Evolutionary conservation across 768 basidiomycete species (phyloP).

Genomic region (Punctularia strigosozonata): DNA sequence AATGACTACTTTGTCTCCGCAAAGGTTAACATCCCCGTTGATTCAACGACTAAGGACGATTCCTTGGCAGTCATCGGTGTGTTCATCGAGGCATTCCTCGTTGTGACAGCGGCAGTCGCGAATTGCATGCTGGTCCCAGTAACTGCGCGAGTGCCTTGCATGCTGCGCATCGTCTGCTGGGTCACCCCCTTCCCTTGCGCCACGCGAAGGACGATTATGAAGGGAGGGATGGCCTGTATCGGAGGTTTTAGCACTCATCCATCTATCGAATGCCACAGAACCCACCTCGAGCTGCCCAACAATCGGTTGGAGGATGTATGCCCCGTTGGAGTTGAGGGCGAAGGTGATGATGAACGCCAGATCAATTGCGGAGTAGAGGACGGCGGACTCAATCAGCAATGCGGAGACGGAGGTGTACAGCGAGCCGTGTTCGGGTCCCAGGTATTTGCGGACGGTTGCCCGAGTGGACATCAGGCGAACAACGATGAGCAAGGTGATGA

Average conservation of each 20-base stretch:
- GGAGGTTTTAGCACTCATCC: not conserved
- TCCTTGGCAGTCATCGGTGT: too few species aligned
- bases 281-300: not conserved
- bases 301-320: not conserved
- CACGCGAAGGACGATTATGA: constrained; percentile 5
- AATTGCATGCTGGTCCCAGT: too few species aligned
- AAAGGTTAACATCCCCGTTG: too few species aligned
- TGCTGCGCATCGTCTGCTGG: too few species aligned
- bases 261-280: not conserved
- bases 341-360: constrained; percentile 2
- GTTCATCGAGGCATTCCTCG: too few species aligned
- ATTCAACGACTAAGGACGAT: too few species aligned
- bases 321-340: not conserved
- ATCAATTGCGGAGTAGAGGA: constrained; percentile 4
- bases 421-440: not conserved
- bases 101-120: too few species aligned
- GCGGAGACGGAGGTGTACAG: constrained; percentile 1
- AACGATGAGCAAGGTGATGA: not conserved
- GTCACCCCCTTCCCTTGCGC: not conserved
- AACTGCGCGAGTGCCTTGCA: too few species aligned
- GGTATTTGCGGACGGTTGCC: not conserved
- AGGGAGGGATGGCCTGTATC: constrained; percentile 2
- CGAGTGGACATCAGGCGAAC: not conserved
- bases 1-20: too few species aligned
- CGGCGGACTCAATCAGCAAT: constrained; percentile 6